Conservation (phyloP, 768 basidiomycete species). For the Kwoniella europaea region DNA sequence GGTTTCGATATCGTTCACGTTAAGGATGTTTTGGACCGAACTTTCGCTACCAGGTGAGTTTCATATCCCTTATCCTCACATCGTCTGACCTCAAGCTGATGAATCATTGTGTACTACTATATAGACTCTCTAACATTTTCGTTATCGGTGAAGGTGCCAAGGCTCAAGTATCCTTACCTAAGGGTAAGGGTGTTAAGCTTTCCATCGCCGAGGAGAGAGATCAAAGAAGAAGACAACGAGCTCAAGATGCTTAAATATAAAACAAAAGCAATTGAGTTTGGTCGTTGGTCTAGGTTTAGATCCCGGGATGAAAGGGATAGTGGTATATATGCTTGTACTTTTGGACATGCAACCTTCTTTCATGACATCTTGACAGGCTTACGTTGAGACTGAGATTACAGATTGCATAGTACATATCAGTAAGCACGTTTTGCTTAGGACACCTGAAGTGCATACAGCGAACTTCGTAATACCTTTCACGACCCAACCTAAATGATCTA, state of each 20-base stretch:
- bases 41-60: slow-evolving; percentile 91
- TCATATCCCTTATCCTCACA: background rate
- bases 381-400: background rate
- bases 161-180: slow-evolving; percentile 95
- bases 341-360: slow-evolving; percentile 15
- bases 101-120: background rate
- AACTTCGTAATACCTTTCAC: no score
- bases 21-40: slow-evolving; percentile 90
- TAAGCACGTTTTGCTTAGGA: no score
- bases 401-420: no score
- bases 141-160: slow-evolving; percentile 94
- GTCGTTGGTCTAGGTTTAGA: no score
- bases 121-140: slow-evolving; percentile 93
- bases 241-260: slow-evolving; percentile 51
- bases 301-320: background rate
- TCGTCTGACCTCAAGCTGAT: background rate
- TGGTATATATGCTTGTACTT: slow-evolving; percentile 9
- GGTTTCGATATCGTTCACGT: slow-evolving; percentile 99
- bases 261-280: background rate
- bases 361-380: background rate
- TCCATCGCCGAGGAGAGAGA: slow-evolving; percentile 89
- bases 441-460: no score
- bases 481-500: no score
- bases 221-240: slow-evolving; percentile 67
- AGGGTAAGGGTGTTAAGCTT: slow-evolving; percentile 96